phyloP scores from a whole-genome alignment of 2,329 filamentous ascomycete species.

The Xylaria sp. region DNA sequence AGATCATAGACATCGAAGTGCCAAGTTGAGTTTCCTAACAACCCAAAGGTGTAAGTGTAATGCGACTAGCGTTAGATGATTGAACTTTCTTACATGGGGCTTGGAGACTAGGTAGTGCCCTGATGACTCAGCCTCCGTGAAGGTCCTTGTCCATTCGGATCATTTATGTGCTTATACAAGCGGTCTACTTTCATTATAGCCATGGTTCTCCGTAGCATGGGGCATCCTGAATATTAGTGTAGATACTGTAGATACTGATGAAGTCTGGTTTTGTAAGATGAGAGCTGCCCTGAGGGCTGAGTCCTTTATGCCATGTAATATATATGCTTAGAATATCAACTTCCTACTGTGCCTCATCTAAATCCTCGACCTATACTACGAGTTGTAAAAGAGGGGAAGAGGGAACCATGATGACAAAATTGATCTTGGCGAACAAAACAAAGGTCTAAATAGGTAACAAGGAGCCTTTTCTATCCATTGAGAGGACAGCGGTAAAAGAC shows the following conservation, averaged over 20 bases:
- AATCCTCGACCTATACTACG: constrained; percentile 34
- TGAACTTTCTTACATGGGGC: too few species aligned
- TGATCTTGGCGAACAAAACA: constrained; percentile 29
- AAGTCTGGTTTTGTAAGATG: constrained; percentile 19
- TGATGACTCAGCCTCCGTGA: constrained; percentile 35
- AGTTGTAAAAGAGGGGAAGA: constrained; percentile 35
- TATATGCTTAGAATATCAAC: constrained; percentile 29
- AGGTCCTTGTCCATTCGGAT: constrained; percentile 36
- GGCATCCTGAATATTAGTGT: constrained; percentile 13
- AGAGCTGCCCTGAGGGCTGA: constrained; percentile 8
- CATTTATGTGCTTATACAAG: constrained; percentile 21
- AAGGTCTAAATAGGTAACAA: constrained; percentile 32
- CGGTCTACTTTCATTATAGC: constrained; percentile 26
- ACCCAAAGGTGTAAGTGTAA: constrained; percentile 24
- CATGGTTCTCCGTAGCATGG: constrained; percentile 22
- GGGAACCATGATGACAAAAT: constrained; percentile 35
- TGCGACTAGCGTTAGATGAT: too few species aligned
- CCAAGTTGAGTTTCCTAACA: constrained; percentile 21
- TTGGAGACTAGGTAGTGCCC: background rate
- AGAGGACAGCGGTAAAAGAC: constrained; percentile 39
- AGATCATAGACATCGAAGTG: constrained; percentile 22
- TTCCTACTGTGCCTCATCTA: constrained; percentile 23
- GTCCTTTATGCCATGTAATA: constrained; percentile 26
- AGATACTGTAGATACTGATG: constrained; percentile 25
- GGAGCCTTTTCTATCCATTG: constrained; percentile 32